These are phyloP conservation scores for Tylopilus sp. DNA, from an alignment of 768 basidiomycete genomes.

Conservation along the genomic window DNA sequence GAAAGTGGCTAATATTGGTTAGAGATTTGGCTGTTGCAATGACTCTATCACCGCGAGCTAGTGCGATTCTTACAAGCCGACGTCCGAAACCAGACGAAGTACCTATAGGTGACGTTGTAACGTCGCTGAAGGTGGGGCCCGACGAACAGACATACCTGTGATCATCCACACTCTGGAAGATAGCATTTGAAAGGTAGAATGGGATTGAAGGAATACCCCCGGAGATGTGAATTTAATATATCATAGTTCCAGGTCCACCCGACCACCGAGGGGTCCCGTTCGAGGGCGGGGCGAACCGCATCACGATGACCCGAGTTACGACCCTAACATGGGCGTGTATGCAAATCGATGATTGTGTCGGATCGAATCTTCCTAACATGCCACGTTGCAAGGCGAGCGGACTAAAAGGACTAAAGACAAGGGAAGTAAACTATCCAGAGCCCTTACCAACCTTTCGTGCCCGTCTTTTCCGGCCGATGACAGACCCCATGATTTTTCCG, in stretches of 20 bases:
- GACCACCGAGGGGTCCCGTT: background rate
- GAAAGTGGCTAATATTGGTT: conserved; percentile 37
- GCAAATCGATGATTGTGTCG: background rate
- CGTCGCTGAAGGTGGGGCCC: background rate
- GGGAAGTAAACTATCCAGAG: conserved; percentile 9
- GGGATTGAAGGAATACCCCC: too few species aligned
- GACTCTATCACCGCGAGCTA: conserved; percentile 57
- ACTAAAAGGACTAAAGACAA: background rate
- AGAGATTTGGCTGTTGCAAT: conserved; percentile 53
- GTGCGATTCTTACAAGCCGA: conserved; percentile 26
- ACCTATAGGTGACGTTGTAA: conserved; percentile 32
- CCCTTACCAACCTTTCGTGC: conserved; percentile 45
- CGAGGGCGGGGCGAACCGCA: background rate
- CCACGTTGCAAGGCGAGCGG: background rate
- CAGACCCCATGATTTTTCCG: conserved; percentile 52
- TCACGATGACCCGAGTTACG: background rate
- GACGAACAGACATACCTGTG: conserved; percentile 12
- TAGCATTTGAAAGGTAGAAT: background rate
- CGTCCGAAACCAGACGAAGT: conserved; percentile 60
- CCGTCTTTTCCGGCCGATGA: conserved; percentile 82
- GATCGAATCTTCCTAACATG: background rate
- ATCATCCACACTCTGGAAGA: conserved; percentile 20
- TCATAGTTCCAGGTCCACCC: background rate
- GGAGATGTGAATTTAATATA: background rate
- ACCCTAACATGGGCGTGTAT: background rate